These are phyloP conservation scores for Crithidia fasciculata DNA, from an alignment of 208 protist species.

Conservation along the genomic window DNA sequence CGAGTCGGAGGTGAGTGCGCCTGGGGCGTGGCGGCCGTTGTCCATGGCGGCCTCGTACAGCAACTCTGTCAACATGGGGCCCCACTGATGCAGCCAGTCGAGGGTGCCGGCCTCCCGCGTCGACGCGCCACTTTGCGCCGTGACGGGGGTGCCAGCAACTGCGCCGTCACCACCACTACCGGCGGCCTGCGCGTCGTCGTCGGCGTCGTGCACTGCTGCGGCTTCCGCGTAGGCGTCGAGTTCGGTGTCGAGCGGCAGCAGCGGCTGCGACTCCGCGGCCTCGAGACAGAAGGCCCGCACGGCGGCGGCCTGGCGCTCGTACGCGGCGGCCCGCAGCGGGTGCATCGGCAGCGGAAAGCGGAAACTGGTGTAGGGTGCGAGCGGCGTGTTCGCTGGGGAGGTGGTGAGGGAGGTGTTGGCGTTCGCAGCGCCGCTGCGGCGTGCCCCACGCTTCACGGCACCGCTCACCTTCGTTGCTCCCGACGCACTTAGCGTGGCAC, in stretches of 20 bases:
- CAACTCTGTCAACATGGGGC: constrained; percentile 31
- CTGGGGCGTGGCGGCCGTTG: not conserved
- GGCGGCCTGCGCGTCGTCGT: not conserved
- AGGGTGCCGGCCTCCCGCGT: constrained; percentile 10
- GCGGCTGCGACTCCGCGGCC: not conserved
- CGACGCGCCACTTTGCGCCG: too few relatives aligned
- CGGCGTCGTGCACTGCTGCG: not conserved
- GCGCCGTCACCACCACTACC: not conserved
- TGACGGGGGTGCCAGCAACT: not conserved
- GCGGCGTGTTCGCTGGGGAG: constrained; percentile 10
- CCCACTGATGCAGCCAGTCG: constrained; percentile 36
- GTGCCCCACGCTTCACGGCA: not conserved
- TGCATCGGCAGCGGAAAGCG: not conserved
- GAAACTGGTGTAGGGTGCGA: not conserved
- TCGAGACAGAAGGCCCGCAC: constrained; percentile 1
- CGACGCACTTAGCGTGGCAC: too few relatives aligned
- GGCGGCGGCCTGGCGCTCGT: constrained; percentile 18
- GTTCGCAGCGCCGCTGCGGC: not conserved
- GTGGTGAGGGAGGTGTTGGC: constrained; percentile 2
- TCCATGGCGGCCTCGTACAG: constrained; percentile 31
- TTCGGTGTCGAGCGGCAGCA: constrained; percentile 25
- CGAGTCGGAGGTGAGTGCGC: not conserved
- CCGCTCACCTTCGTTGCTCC: too few relatives aligned
- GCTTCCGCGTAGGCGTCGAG: constrained; percentile 1
- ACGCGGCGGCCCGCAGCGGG: constrained; percentile 25